Conservation (phyloP, 1,284 basidiomycete genomes). For the Ceratobasidium sp. region DNA sequence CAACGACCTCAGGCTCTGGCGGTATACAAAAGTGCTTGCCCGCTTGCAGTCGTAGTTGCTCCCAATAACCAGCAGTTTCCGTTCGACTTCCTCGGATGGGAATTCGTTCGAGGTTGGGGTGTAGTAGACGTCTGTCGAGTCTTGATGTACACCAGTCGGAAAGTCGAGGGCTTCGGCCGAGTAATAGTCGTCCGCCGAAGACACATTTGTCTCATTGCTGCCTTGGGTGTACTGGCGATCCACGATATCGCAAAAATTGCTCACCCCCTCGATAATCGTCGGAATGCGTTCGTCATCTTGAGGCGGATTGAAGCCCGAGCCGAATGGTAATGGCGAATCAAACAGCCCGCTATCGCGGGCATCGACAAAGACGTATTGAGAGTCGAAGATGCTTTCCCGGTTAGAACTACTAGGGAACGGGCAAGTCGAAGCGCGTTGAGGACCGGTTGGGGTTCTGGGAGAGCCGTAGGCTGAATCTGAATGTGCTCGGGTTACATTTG, state of each 20-base stretch:
- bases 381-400: background rate
- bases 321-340: constrained; percentile 14
- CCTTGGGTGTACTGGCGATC: background rate
- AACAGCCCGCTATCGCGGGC: background rate
- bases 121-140: background rate
- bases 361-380: constrained; percentile 11
- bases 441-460: background rate
- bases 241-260: background rate
- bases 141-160: background rate
- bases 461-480: background rate
- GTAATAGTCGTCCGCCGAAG: background rate
- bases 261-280: constrained; percentile 4
- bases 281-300: constrained; percentile 1
- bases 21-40: background rate
- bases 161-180: background rate
- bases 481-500: too few species aligned
- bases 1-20: background rate
- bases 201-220: background rate
- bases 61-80: constrained; percentile 32
- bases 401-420: background rate
- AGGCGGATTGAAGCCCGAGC: background rate
- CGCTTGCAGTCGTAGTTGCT: constrained; percentile 14
- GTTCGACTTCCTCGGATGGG: background rate
- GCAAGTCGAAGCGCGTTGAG: background rate
- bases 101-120: background rate